Conservation (phyloP, 169 alveolate species). For the Sarcocystis neurona region DNA sequence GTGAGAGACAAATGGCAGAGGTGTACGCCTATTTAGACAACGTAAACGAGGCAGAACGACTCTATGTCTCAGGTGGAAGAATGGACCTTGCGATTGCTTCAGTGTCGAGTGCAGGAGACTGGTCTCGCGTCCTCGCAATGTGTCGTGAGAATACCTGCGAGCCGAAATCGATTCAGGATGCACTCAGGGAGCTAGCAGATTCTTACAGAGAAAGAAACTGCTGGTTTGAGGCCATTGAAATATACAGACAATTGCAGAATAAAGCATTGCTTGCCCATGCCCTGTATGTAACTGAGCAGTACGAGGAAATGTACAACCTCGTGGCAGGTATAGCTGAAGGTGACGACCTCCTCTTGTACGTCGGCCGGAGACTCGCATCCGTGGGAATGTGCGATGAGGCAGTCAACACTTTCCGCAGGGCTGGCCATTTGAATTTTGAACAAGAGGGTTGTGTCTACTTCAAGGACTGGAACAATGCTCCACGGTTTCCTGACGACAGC, state of each 20-base stretch:
- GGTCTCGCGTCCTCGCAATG: not conserved
- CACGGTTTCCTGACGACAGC: conserved; percentile 87
- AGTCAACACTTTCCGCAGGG: conserved; percentile 82
- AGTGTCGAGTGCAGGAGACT: not conserved
- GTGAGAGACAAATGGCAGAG: conserved; percentile 84
- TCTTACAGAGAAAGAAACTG: not conserved
- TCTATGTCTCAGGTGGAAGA: not conserved
- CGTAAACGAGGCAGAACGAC: conserved; percentile 21
- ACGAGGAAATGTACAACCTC: not conserved
- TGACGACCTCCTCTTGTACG: conserved; percentile 67
- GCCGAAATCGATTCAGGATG: not conserved
- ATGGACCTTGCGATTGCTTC: not conserved
- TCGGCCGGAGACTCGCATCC: conserved; percentile 84
- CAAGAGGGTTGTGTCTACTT: conserved; percentile 88
- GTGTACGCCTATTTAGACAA: conserved; percentile 82
- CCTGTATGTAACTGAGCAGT: not conserved
- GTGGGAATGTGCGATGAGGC: conserved; percentile 89
- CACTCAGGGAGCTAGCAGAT: conserved; percentile 2
- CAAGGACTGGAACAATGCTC: conserved; percentile 91
- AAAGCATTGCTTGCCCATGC: not conserved
- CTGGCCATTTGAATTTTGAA: conserved; percentile 86
- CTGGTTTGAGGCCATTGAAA: conserved; percentile 29
- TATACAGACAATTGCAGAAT: not conserved
- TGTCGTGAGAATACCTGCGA: not conserved
- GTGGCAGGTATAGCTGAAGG: too few species aligned